These are phyloP conservation scores for Apiotrichum mycotoxinovorans DNA, from an alignment of 1,284 basidiomycete genomes.

Conservation along the genomic window DNA sequence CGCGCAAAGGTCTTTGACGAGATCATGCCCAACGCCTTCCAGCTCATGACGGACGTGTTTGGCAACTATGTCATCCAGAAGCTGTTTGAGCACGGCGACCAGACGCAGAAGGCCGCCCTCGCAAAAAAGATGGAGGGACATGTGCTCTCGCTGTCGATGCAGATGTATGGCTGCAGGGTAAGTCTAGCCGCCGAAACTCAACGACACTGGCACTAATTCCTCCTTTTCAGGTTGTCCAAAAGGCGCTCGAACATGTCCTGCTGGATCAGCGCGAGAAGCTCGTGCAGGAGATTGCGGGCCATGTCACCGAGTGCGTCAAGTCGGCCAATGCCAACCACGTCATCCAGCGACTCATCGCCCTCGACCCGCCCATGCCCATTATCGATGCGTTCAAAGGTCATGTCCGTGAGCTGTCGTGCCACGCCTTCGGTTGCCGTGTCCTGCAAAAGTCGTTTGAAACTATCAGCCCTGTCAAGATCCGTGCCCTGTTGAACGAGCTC, in stretches of 20 bases:
- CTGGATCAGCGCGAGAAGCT: conserved; percentile 72
- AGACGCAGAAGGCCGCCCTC: conserved; percentile 68
- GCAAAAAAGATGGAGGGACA: conserved; percentile 75
- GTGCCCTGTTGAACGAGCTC: conserved; percentile 78
- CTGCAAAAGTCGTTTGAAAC: conserved; percentile 90
- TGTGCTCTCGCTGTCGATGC: conserved; percentile 72
- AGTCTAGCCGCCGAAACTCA: conserved; percentile 11
- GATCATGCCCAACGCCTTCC: conserved; percentile 74
- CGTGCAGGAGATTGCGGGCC: conserved; percentile 74
- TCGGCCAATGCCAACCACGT: conserved; percentile 97
- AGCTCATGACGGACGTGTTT: conserved; percentile 89
- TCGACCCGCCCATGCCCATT: conserved; percentile 72
- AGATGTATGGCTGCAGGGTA: conserved; percentile 85
- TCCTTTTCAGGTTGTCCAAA: conserved; percentile 38
- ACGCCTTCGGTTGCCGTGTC: conserved; percentile 93
- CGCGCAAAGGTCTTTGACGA: conserved; percentile 84
- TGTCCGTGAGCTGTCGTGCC: conserved; percentile 78
- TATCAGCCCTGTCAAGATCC: conserved; percentile 64
- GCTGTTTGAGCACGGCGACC: conserved; percentile 83
- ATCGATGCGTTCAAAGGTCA: conserved; percentile 73
- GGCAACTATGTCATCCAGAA: conserved; percentile 98
- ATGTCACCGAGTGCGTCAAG: conserved; percentile 82
- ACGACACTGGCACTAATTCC: not conserved
- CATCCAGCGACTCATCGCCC: conserved; percentile 63
- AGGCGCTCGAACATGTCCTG: conserved; percentile 80